phyloP scores from a whole-genome alignment of 129 eudicot species.

The Escallonia rubra region DNA sequence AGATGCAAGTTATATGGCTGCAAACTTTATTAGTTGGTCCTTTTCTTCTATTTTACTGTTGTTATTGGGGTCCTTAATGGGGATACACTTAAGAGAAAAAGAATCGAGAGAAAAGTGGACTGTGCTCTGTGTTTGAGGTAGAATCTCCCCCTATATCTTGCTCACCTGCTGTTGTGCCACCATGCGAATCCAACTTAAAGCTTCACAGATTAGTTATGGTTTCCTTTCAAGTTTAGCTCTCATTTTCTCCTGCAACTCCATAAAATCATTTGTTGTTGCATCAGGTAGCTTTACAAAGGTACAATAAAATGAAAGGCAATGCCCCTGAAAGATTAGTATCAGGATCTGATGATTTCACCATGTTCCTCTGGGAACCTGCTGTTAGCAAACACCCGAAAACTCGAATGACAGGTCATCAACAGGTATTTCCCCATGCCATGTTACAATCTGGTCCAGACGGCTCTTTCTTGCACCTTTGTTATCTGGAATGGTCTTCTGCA shows the following conservation, averaged over 20 bases:
- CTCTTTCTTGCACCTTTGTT: too few relatives aligned
- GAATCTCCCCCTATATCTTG: too few relatives aligned
- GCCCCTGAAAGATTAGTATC: slow-evolving; percentile 95
- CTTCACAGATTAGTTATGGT: too few relatives aligned
- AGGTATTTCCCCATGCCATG: slow-evolving; percentile 31
- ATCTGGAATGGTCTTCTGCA: too few relatives aligned
- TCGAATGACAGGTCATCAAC: slow-evolving; percentile 99
- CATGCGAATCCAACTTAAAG: too few relatives aligned
- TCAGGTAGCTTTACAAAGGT: slow-evolving; percentile 88
- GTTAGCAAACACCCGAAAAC: slow-evolving; percentile 86
- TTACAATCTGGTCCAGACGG: too few relatives aligned
- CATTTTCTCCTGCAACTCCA: not conserved
- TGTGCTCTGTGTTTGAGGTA: too few relatives aligned
- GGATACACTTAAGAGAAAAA: too few relatives aligned
- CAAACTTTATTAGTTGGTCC: not conserved
- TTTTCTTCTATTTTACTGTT: not conserved
- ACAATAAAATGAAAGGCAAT: slow-evolving; percentile 78
- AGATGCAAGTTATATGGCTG: not conserved
- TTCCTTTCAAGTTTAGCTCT: not conserved
- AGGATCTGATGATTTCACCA: slow-evolving; percentile 96
- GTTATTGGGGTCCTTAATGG: too few relatives aligned
- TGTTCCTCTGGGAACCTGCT: slow-evolving; percentile 97
- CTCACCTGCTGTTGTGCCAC: too few relatives aligned
- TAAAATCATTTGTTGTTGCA: slow-evolving; percentile 3
- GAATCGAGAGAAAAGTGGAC: too few relatives aligned